These are phyloP conservation scores for Hyaloscypha bicolor DNA, from an alignment of 495 filamentous ascomycete species.

Conservation along the genomic window DNA sequence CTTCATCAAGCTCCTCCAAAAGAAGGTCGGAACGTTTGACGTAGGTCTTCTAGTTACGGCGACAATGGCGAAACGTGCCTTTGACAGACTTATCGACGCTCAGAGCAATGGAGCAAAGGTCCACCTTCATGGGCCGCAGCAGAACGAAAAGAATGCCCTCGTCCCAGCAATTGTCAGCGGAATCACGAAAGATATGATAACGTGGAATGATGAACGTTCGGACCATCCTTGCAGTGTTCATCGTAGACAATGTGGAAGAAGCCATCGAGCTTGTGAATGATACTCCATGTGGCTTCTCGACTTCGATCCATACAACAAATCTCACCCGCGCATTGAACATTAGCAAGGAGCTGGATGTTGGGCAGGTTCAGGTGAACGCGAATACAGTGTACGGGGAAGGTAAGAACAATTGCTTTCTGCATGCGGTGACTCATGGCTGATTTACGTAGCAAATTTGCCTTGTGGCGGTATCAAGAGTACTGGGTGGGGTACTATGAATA, in stretches of 20 bases:
- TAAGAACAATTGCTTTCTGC: neutral
- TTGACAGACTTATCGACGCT: too few species aligned
- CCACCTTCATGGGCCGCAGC: conserved; percentile 29
- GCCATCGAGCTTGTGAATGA: conserved; percentile 76
- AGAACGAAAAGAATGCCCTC: conserved; percentile 56
- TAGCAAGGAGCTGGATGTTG: neutral
- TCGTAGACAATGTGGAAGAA: conserved; percentile 61
- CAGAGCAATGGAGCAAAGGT: conserved; percentile 50
- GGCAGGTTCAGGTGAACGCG: neutral
- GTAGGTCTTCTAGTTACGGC: conserved; percentile 30
- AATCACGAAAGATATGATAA: conserved; percentile 77
- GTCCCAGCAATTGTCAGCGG: conserved; percentile 67
- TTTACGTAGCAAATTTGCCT: neutral
- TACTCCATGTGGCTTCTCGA: conserved; percentile 69
- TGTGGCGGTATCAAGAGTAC: neutral
- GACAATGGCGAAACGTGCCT: too few species aligned
- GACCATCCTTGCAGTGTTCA: conserved; percentile 64
- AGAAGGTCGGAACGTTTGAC: conserved; percentile 33
- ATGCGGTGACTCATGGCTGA: neutral
- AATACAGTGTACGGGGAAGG: neutral
- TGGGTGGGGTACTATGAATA: neutral
- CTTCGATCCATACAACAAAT: neutral
- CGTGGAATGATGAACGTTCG: conserved; percentile 78
- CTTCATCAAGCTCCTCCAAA: conserved; percentile 49
- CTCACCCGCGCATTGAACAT: neutral